phyloP scores from a whole-genome alignment of 345 rosid species.

The Syzygium grande region DNA sequence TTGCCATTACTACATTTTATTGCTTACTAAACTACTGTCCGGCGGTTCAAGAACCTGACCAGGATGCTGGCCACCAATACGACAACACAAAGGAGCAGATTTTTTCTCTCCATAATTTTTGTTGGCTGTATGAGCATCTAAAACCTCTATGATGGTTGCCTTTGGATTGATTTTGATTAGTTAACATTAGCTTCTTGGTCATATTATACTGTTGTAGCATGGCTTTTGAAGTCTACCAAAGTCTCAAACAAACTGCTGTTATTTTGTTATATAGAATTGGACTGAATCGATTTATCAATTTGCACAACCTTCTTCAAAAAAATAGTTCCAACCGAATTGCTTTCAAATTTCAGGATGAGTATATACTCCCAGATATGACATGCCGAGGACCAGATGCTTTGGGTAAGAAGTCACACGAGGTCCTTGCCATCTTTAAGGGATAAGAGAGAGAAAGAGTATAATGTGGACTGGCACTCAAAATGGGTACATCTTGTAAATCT shows the following conservation, averaged over 20 bases:
- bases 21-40: background rate
- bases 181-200: background rate
- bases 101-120: background rate
- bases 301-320: background rate
- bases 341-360: conserved; percentile 10
- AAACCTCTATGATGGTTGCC: background rate
- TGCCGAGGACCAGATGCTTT: conserved; percentile 19
- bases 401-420: background rate
- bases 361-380: conserved; percentile 14
- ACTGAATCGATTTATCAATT: background rate
- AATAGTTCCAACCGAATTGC: background rate
- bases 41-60: background rate
- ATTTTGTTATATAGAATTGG: background rate
- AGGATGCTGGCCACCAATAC: background rate
- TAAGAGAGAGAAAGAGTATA: background rate
- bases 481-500: background rate
- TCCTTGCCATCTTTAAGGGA: background rate
- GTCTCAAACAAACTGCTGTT: background rate
- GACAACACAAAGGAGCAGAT: background rate
- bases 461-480: background rate
- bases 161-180: background rate
- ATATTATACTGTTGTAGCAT: background rate
- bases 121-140: background rate
- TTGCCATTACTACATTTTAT: background rate
- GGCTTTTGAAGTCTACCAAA: background rate